These are phyloP conservation scores for Tephrocybe rancida DNA, from an alignment of 768 basidiomycete genomes.

Conservation along the genomic window DNA sequence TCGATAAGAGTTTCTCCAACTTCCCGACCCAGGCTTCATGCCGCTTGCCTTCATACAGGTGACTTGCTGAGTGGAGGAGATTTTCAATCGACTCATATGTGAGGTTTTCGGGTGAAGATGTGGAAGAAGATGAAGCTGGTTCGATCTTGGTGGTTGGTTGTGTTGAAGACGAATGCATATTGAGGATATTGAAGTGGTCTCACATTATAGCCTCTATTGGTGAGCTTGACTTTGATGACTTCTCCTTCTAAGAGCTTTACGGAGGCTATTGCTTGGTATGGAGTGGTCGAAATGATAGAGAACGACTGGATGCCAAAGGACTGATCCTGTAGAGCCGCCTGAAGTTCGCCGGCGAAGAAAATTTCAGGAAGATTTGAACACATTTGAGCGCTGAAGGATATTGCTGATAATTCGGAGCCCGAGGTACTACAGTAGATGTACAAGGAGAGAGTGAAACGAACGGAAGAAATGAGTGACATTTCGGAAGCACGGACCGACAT, in stretches of 20 bases:
- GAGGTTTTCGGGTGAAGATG: constrained; percentile 18
- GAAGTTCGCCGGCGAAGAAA: constrained; percentile 54
- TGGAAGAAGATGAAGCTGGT: neutral
- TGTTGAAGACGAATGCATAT: neutral
- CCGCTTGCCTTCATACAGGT: constrained; percentile 48
- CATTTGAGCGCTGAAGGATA: constrained; percentile 4
- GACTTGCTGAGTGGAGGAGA: constrained; percentile 56
- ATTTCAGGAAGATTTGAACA: constrained; percentile 20
- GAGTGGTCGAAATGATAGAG: constrained; percentile 37
- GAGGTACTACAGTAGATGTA: no score
- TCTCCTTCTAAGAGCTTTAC: constrained; percentile 62
- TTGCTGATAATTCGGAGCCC: no score
- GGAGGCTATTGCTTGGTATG: constrained; percentile 52
- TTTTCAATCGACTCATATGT: constrained; percentile 62
- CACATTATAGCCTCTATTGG: constrained; percentile 60
- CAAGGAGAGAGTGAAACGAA: no score
- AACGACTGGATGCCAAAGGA: constrained; percentile 55
- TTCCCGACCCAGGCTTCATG: constrained; percentile 50
- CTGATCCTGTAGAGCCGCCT: constrained; percentile 58
- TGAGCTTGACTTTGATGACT: constrained; percentile 46
- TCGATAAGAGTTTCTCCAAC: constrained; percentile 40
- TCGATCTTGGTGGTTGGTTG: constrained; percentile 15
- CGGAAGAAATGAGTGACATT: no score
- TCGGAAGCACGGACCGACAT: no score
- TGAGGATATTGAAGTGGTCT: constrained; percentile 7